Evolutionary conservation across 2,329 filamentous ascomycete genomes (phyloP).

Genomic region (Curvularia sp.): DNA sequence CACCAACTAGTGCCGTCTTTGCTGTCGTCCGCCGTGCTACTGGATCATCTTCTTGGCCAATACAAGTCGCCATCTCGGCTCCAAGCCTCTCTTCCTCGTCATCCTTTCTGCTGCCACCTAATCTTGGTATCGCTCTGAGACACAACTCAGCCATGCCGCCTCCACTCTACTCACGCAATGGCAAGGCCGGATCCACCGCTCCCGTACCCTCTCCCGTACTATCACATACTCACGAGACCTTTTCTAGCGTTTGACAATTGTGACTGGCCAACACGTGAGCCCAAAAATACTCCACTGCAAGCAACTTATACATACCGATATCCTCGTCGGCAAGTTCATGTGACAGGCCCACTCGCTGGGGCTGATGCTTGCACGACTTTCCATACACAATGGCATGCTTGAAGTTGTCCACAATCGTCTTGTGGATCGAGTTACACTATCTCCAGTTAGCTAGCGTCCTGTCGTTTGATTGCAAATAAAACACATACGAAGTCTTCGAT

Average conservation of each 20-base stretch:
- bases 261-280: conserved; percentile 48
- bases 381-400: conserved; percentile 95
- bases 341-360: conserved; percentile 87
- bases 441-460: conserved; percentile 52
- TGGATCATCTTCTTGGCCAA: conserved; percentile 43
- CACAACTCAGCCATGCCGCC: conserved; percentile 39
- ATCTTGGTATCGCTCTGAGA: conserved; percentile 42
- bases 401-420: conserved; percentile 94
- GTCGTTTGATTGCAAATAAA: conserved; percentile 14
- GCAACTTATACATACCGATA: conserved; percentile 71
- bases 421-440: conserved; percentile 96
- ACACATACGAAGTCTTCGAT: conserved; percentile 93
- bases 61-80: conserved; percentile 39
- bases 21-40: conserved; percentile 43
- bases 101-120: conserved; percentile 38
- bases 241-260: conserved; percentile 52
- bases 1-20: conserved; percentile 39
- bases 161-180: conserved; percentile 35
- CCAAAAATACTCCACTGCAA: conserved; percentile 17
- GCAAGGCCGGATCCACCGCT: conserved; percentile 27
- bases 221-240: conserved; percentile 19
- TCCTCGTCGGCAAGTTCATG: conserved; percentile 97
- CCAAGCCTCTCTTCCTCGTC: conserved; percentile 40
- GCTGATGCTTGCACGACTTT: conserved; percentile 97
- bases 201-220: conserved; percentile 26